Evolutionary conservation across 2,329 filamentous ascomycete species (phyloP).

Genomic region (Beauveria rudraprayagi): DNA sequence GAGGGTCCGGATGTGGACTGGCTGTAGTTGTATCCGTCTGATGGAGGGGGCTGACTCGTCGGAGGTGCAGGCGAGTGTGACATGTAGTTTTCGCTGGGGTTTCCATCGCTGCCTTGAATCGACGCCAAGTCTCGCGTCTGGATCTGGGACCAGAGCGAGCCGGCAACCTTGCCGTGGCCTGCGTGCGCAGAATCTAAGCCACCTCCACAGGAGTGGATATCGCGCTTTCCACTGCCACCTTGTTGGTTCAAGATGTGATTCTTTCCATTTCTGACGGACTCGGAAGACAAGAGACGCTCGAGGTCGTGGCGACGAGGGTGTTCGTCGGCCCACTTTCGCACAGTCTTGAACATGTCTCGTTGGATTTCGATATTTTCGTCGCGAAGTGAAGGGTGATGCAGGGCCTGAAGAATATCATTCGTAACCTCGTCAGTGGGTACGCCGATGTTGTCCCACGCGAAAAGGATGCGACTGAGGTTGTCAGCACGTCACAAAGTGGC

Average conservation of each 20-base stretch:
- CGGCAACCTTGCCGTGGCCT: conserved; percentile 50
- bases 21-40: conserved; percentile 35
- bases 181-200: conserved; percentile 37
- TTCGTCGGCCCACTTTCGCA: conserved; percentile 71
- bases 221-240: conserved; percentile 20
- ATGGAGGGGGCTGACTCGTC: conserved; percentile 21
- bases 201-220: conserved; percentile 23
- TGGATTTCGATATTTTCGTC: conserved; percentile 73
- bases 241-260: conserved; percentile 57
- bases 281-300: conserved; percentile 68
- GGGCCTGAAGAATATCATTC: conserved; percentile 70
- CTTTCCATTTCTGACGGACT: conserved; percentile 73
- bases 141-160: conserved; percentile 54
- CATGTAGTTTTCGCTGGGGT: conserved; percentile 27
- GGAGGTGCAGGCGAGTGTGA: conserved; percentile 32
- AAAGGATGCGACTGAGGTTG: conserved; percentile 59
- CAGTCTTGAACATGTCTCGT: conserved; percentile 78
- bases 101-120: conserved; percentile 41
- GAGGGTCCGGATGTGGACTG: conserved; percentile 21
- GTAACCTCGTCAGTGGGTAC: conserved; percentile 78
- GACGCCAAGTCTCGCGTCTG: conserved; percentile 49
- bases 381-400: conserved; percentile 84
- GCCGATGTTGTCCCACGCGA: conserved; percentile 84
- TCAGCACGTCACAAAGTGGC: background rate
- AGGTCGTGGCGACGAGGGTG: conserved; percentile 59